Evolutionary conservation across 2,329 filamentous ascomycete species (phyloP), one percentile per base, ranked within the genome.

Genomic region (Didymella segeticola): DNA sequence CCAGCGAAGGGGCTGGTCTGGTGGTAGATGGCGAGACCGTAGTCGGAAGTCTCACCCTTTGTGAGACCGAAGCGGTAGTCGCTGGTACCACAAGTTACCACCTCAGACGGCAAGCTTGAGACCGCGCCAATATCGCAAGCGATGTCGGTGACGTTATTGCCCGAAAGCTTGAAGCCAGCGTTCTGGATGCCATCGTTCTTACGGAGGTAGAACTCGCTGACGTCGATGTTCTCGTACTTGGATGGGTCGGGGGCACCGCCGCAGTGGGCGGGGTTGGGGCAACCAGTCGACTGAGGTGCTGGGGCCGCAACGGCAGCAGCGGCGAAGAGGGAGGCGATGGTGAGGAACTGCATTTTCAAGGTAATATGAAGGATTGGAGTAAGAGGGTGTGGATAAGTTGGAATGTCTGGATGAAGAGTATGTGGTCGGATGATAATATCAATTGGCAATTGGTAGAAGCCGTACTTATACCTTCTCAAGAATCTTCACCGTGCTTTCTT

Each of bases 221-320:
- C 57, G 47, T 63, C 26, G 56, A 67, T 54, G 51, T 62, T 66
- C 41, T 68, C 65, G 29, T 49, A 62, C 26, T 23, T 53, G 25
- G 47, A 34, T 39, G 58, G 52, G 53, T 51, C 37, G 14, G 50
- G 29, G 12, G 56, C 39, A 25, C 17, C 30, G 33, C 50, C 51
- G 55, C 61, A 62, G 55, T 60, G 59, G n/a, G 61, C 61, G 37
- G 61, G 61, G 63, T 66, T 64, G 42, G 60, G 55, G 61, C 61
- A 64, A 36, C 55, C 60, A 22, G 57, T 42, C 9, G 60, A 58
- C 37, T 63, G 61, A 26, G 61, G 48, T 22, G 61, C 47, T 19
- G 65, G 64, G 7, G 61, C 60, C 17, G 64, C 62, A 10, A 64
- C 37, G 19, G 59, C 61, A 31, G 56, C 53, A 31, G 56, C 53